Percentiles rank a stretch among this genome's conserved stretches.
Conservation (phyloP, 306 rosid genomes). For the Leucaena leucocephala region DNA sequence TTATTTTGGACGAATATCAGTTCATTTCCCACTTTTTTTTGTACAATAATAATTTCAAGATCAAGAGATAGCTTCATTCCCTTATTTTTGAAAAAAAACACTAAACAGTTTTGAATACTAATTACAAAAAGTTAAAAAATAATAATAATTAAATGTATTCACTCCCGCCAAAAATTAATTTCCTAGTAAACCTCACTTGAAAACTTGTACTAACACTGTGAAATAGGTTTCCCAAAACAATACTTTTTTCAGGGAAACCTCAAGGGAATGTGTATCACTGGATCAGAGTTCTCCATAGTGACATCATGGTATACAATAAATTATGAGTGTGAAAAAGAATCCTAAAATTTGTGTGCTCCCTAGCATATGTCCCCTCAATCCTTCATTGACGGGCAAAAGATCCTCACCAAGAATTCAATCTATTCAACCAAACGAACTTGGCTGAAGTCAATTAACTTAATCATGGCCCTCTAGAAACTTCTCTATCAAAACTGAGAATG, state of each 20-base stretch:
- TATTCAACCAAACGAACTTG: slow-evolving; percentile 23
- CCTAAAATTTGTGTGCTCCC: not conserved
- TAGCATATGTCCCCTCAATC: slow-evolving; percentile 5
- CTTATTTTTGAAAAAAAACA: not conserved
- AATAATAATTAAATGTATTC: not conserved
- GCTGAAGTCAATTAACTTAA: slow-evolving; percentile 39
- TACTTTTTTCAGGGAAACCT: not conserved
- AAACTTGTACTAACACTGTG: not conserved
- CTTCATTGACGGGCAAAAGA: slow-evolving; percentile 2
- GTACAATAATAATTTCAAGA: not conserved
- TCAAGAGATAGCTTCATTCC: not conserved
- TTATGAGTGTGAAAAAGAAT: slow-evolving; percentile 23
- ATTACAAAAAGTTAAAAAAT: not conserved
- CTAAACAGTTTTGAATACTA: not conserved
- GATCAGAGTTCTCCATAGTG: slow-evolving; percentile 28
- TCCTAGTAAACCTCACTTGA: not conserved
- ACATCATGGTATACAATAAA: slow-evolving; percentile 31
- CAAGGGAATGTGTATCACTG: slow-evolving; percentile 7
- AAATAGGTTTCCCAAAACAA: not conserved
- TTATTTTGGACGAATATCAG: too few species aligned
- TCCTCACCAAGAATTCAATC: slow-evolving; percentile 1
- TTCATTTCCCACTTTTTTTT: not conserved
- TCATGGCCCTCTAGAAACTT: slow-evolving; percentile 84
- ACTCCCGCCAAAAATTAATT: not conserved
- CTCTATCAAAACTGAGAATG: slow-evolving; percentile 82